Evolutionary conservation across 2,329 filamentous ascomycete species (phyloP).

Genomic region (Aspergillus arachidicola): DNA sequence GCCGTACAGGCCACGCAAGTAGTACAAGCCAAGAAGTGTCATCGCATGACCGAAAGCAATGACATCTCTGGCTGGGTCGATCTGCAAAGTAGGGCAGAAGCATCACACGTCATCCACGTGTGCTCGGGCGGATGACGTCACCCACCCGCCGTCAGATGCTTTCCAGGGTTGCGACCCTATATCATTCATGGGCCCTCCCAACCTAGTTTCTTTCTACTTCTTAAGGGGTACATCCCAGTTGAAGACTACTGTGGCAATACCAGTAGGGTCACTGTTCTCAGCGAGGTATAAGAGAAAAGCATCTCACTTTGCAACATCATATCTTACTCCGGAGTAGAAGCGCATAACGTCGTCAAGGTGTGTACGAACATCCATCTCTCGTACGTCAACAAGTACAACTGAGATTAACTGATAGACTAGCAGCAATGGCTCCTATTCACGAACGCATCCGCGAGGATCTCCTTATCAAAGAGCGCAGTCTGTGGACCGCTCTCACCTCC

Average conservation of each 20-base stretch:
- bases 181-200: not conserved
- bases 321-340: not conserved
- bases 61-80: constrained; percentile 7
- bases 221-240: not conserved
- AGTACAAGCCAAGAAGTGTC: not conserved
- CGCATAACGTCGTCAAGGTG: not conserved
- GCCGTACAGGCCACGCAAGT: not conserved
- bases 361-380: not conserved
- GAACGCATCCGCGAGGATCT: constrained; percentile 41
- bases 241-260: not conserved
- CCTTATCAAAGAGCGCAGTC: constrained; percentile 36
- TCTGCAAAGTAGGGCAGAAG: not conserved
- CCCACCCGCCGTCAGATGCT: not conserved
- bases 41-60: not conserved
- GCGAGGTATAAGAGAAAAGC: not conserved
- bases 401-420: not conserved
- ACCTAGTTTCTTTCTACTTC: not conserved
- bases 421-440: constrained; percentile 38
- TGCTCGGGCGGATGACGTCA: constrained; percentile 9
- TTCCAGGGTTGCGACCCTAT: not conserved
- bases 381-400: not conserved
- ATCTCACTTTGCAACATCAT: not conserved
- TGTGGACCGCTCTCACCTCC: constrained; percentile 42
- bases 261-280: not conserved
- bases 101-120: constrained; percentile 14